phyloP scores from a whole-genome alignment of 2,329 filamentous ascomycete species.

The Scleromitrula shiraiana region DNA sequence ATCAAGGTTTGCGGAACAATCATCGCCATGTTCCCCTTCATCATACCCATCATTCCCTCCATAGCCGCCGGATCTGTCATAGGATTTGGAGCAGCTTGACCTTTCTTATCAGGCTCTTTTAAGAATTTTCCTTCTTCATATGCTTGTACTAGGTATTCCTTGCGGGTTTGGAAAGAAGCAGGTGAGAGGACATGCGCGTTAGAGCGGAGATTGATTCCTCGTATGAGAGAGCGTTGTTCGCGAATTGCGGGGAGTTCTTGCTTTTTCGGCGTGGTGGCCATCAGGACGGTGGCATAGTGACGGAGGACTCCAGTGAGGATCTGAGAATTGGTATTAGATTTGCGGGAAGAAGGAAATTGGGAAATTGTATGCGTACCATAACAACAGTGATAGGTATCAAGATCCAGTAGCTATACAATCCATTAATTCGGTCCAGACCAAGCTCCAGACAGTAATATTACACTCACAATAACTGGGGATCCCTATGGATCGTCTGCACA shows the following conservation, averaged over 20 bases:
- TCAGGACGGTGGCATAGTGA: slow-evolving; percentile 88
- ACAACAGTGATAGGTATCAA: slow-evolving; percentile 93
- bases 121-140: slow-evolving; percentile 83
- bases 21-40: slow-evolving; percentile 99
- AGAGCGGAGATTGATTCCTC: slow-evolving; percentile 73
- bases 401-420: slow-evolving; percentile 84
- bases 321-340: slow-evolving; percentile 33
- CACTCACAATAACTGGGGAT: slow-evolving; percentile 92
- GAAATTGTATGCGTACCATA: slow-evolving; percentile 64
- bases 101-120: slow-evolving; percentile 78
- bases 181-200: slow-evolving; percentile 76
- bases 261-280: slow-evolving; percentile 38
- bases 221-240: slow-evolving; percentile 78
- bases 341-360: background rate
- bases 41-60: slow-evolving; percentile 99
- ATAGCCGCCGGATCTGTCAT: slow-evolving; percentile 93
- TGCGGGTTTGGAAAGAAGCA: slow-evolving; percentile 69
- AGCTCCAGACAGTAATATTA: too few species aligned
- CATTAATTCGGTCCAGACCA: too few species aligned
- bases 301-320: slow-evolving; percentile 90
- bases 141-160: slow-evolving; percentile 71
- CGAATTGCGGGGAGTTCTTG: slow-evolving; percentile 65
- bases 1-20: slow-evolving; percentile 98
- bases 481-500: slow-evolving; percentile 93
- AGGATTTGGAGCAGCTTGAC: slow-evolving; percentile 84